Evolutionary conservation across 1,139 yeast species (phyloP).

Genomic region (Pichia sp.): DNA sequence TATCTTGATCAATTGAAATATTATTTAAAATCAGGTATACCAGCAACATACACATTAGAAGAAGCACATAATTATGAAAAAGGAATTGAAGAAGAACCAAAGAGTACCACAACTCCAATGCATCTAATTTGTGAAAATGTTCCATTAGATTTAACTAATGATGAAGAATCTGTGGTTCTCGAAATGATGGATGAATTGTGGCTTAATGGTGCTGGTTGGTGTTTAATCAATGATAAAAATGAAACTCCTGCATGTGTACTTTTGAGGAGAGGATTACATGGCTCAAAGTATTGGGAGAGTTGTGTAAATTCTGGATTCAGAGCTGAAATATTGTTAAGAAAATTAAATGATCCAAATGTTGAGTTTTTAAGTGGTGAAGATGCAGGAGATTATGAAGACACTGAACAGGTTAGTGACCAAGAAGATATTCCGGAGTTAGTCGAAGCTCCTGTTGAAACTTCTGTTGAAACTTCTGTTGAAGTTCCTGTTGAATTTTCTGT

Average conservation of each 20-base stretch:
- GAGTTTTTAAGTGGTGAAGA: slow-evolving; percentile 47
- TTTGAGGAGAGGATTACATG: slow-evolving; percentile 43
- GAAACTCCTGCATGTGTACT: slow-evolving; percentile 76
- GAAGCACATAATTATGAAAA: slow-evolving; percentile 58
- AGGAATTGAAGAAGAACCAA: slow-evolving; percentile 35
- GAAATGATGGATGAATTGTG: slow-evolving; percentile 60
- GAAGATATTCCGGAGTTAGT: slow-evolving; percentile 18
- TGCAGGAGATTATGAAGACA: slow-evolving; percentile 13
- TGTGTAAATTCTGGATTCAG: slow-evolving; percentile 85
- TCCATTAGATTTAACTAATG: slow-evolving; percentile 41
- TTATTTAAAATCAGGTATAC: slow-evolving; percentile 57
- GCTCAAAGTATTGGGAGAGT: slow-evolving; percentile 32
- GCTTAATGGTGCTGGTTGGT: slow-evolving; percentile 92
- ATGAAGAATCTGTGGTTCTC: slow-evolving; percentile 43
- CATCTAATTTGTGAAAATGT: slow-evolving; percentile 55
- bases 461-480: background rate
- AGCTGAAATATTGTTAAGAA: slow-evolving; percentile 75
- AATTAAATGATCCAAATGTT: slow-evolving; percentile 54
- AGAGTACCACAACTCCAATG: slow-evolving; percentile 61
- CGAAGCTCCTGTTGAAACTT: slow-evolving; percentile 1
- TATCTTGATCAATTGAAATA: slow-evolving; percentile 41
- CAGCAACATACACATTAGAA: slow-evolving; percentile 76
- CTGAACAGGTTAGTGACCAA: slow-evolving; percentile 6
- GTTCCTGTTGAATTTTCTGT: background rate
- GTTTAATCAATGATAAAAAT: slow-evolving; percentile 54